phyloP scores from a whole-genome alignment of 805 yeast species.

The Jamesozyma hellenica region DNA sequence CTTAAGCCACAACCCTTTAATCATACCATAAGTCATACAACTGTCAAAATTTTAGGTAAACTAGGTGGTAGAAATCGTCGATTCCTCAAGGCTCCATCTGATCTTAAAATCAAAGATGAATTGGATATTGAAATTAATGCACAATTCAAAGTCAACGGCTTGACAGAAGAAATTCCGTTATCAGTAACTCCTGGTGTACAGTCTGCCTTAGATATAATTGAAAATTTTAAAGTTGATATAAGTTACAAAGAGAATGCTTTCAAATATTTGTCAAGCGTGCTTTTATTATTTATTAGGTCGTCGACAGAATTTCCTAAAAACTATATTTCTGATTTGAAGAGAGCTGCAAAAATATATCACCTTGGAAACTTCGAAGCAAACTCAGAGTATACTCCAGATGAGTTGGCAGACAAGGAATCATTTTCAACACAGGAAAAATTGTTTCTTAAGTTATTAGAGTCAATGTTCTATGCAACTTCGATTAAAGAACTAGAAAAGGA shows the following conservation, averaged over 20 bases:
- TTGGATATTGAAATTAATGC: constrained; percentile 65
- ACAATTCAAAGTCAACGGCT: constrained; percentile 59
- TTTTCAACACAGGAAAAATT: constrained; percentile 56
- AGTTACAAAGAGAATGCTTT: constrained; percentile 74
- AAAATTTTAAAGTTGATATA: constrained; percentile 45
- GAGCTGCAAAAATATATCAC: constrained; percentile 37
- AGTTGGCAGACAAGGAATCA: constrained; percentile 38
- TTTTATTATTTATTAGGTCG: constrained; percentile 52
- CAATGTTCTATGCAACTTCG: constrained; percentile 66
- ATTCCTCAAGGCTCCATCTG: constrained; percentile 66
- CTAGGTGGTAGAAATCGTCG: constrained; percentile 92
- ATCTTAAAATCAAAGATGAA: constrained; percentile 43
- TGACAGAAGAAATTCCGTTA: constrained; percentile 51
- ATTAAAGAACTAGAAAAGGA: constrained; percentile 62
- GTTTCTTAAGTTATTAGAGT: constrained; percentile 52
- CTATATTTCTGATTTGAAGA: constrained; percentile 36
- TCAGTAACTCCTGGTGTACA: constrained; percentile 76
- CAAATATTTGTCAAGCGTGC: constrained; percentile 53
- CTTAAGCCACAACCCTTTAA: constrained; percentile 86
- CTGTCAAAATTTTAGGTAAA: constrained; percentile 86
- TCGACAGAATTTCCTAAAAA: constrained; percentile 33
- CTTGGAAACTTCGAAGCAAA: constrained; percentile 20
- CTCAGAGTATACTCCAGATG: constrained; percentile 32
- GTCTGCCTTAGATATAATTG: constrained; percentile 66
- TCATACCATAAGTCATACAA: constrained; percentile 91